Evolutionary conservation across 176 grass and related monocot genomes (phyloP), one percentile per base, ranked within the genome.

Genomic region (Calamus simplicifolius): DNA sequence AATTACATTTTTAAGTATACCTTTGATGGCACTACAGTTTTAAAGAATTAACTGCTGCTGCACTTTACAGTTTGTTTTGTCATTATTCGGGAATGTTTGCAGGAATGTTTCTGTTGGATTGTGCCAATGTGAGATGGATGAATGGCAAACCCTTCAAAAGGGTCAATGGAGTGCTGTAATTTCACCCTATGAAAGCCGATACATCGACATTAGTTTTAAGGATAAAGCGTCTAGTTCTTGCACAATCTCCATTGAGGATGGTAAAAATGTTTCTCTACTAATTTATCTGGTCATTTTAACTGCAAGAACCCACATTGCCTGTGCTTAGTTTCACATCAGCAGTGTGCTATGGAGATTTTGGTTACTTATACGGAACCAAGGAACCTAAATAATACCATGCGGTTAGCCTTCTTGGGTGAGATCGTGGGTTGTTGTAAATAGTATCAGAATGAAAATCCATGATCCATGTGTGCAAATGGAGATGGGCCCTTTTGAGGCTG

Each of bases 151-250:
- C 77, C 65, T 92, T 76, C 80, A 81, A 62, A 71, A 80, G 48
- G 84, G 78, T 15, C 62, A 70, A 53, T 98, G 93, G 93, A 78
- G 70, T 81, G 66, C 72, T 61, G 63, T 78, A 16, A 78, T 80
- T 61, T 92, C 93, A 49, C 87, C 93, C 2, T 88, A 82, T 70
- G 84, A 64, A 26, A 76, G 82, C 64, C 87, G 75, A 85, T 98
- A 83, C 52, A 63, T 88, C 70, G 93, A 98, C 70, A 54, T 92
- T 54, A 84, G 79, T 78, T 19, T 91, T 29, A 51, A 81, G 69
- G 87, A 88, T 80, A 81, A 85, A 64, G 83, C 66, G 61, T 73
- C 81, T 73, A 74, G 69, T 62, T 77, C 73, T 23, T 92, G 91
- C 62, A 85, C 69, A 68, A 61, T 92, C 73, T 92, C 84, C 21